A percentile compares a stretch with the other conserved stretches of the same genome.
phyloP scores from a whole-genome alignment of 257 asterid genomes.

The Solanum piurae region DNA sequence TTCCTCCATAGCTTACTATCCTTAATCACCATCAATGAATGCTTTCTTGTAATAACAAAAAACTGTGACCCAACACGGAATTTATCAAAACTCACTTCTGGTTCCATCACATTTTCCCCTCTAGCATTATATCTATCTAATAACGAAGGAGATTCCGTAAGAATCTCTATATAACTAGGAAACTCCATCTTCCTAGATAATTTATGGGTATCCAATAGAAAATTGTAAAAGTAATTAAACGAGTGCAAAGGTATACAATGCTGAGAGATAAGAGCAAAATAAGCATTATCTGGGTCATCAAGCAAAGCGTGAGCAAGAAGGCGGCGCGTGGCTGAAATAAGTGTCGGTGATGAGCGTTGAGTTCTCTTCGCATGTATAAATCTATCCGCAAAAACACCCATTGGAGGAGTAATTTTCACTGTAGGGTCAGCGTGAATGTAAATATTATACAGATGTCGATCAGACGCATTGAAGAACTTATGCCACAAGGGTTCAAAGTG shows the following conservation, averaged over 20 bases:
- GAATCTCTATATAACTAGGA: slow-evolving; percentile 60
- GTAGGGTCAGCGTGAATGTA: slow-evolving; percentile 80
- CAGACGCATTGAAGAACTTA: slow-evolving; percentile 41
- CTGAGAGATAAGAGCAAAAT: slow-evolving; percentile 54
- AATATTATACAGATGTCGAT: slow-evolving; percentile 51
- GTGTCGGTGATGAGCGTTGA: slow-evolving; percentile 80
- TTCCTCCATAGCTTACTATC: slow-evolving; percentile 83
- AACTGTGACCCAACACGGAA: slow-evolving; percentile 83
- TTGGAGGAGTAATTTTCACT: slow-evolving; percentile 23
- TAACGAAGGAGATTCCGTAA: slow-evolving; percentile 26
- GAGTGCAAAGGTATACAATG: slow-evolving; percentile 63
- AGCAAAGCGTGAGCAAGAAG: slow-evolving; percentile 61
- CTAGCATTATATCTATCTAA: slow-evolving; percentile 70
- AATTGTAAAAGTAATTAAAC: slow-evolving; percentile 40
- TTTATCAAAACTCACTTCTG: slow-evolving; percentile 58
- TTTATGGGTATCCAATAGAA: slow-evolving; percentile 49
- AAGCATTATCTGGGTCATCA: slow-evolving; percentile 52
- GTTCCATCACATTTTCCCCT: slow-evolving; percentile 63
- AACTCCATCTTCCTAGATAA: slow-evolving; percentile 36
- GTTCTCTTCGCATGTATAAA: slow-evolving; percentile 65
- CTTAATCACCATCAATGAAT: slow-evolving; percentile 62
- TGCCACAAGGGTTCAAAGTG: slow-evolving; percentile 73
- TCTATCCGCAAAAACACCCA: slow-evolving; percentile 42
- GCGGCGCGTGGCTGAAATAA: slow-evolving; percentile 64
- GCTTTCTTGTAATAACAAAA: slow-evolving; percentile 55